Conservation (phyloP, 148 eudicot genomes). For the Camellia japonica region DNA sequence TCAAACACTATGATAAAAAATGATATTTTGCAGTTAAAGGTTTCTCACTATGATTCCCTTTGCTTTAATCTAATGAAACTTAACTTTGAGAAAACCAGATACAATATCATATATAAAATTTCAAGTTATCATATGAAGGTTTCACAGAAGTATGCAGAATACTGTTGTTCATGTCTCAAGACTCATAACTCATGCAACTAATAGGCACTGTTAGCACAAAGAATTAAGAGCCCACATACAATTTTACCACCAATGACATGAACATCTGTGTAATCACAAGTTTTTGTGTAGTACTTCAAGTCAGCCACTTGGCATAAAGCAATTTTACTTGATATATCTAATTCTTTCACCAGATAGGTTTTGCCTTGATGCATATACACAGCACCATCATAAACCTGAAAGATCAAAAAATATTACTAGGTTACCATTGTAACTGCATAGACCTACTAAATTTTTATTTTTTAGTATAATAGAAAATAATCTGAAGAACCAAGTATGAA, state of each 20-base stretch:
- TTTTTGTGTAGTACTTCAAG: slow-evolving; percentile 82
- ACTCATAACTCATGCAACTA: background rate
- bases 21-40: background rate
- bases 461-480: background rate
- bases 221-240: slow-evolving; percentile 37
- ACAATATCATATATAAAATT: background rate
- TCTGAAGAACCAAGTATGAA: background rate
- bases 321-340: slow-evolving; percentile 59
- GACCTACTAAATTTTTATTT: background rate
- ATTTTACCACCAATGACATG: slow-evolving; percentile 71
- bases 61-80: background rate
- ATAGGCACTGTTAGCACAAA: background rate
- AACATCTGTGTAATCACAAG: slow-evolving; percentile 91
- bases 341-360: slow-evolving; percentile 72
- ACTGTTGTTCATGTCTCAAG: background rate
- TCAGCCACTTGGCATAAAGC: slow-evolving; percentile 89
- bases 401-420: background rate
- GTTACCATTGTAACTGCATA: background rate
- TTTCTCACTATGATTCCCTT: background rate
- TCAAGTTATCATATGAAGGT: background rate
- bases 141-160: background rate
- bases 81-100: background rate
- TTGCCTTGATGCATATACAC: slow-evolving; percentile 94
- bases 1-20: no score
- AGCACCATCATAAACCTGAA: slow-evolving; percentile 95